Base-by-base conservation (phyloP, 2,329 filamentous ascomycete species). In the Botrytis squamosa region DNA sequence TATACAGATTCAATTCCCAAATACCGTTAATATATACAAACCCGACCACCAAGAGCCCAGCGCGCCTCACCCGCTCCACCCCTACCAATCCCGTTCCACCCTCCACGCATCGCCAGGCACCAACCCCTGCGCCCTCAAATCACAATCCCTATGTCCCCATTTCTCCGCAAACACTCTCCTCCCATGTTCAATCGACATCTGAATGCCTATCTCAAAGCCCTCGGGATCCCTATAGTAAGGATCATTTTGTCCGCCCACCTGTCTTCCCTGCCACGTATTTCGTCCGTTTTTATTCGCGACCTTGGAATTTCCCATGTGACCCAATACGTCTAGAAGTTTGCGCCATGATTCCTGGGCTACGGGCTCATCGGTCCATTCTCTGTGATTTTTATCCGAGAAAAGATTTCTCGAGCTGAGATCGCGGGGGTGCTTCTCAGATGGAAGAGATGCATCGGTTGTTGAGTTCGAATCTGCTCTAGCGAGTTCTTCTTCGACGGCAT, bases 221-320 rank as follows among this genome's bases (percentile, higher is more conserved):
- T 82, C 82, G 0, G 84, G 76, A 70, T 85, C 82, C 74, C 87
- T 85, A 79, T 88, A 86, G 74, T 85, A 89, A 1, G 86, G 86
- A 78, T 89, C 87, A 22, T 85, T 86, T 38, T 83, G 70, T 1
- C 87, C 87, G 44, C 87, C 87, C 8, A 80, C 82, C 77, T 89
- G 87, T 44, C 84, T 83, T 4, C 78, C 79, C 77, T 88, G 87
- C 87, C 87, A 89, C 18, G 83, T 85, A 79, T 88, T 88, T 44
- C 87, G 82, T 78, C 64, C 82, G 64, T 75, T 46, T 75, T 77
- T 22, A 18, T 36, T 77, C 70, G 72, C 78, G 74, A 66, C 78
- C 79, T 79, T 83, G 76, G 72, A 81, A 20, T 33, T 74, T 57
- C 42, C 36, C 70, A 72, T 67, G 4, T 38, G 75, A 72, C 40